Percentiles rank a stretch among this genome's conserved stretches.
These are phyloP conservation scores for Eutypella sp. DNA, from an alignment of 2,329 filamentous ascomycete genomes.

Conservation along the genomic window DNA sequence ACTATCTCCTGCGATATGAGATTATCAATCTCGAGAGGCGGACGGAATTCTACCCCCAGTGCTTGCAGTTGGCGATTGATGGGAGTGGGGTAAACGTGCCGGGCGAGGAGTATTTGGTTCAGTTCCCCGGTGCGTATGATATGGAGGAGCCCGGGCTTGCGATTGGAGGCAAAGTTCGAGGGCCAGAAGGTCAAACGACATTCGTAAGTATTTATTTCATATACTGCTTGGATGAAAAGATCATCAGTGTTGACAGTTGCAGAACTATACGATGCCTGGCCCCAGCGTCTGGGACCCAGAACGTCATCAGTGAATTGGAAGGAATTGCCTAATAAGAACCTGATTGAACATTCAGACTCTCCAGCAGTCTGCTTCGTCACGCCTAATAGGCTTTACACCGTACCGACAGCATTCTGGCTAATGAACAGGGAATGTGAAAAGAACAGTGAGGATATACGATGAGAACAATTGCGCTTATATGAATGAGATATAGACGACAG, in stretches of 20 bases:
- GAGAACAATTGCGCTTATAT: too few relatives aligned
- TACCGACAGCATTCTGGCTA: too few relatives aligned
- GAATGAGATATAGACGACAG: too few relatives aligned
- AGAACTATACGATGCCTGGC: slow-evolving; percentile 1
- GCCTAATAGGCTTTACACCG: too few relatives aligned
- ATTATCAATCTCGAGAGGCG: slow-evolving; percentile 7
- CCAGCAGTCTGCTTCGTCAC: too few relatives aligned
- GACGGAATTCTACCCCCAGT: slow-evolving; percentile 4
- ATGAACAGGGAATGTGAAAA: too few relatives aligned
- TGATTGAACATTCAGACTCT: too few relatives aligned
- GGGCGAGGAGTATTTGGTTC: background rate
- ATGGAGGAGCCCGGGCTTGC: background rate
- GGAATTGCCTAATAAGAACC: background rate
- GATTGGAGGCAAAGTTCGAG: background rate
- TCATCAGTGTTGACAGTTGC: background rate
- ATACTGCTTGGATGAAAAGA: background rate
- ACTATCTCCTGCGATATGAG: slow-evolving; percentile 11
- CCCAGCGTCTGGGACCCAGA: background rate
- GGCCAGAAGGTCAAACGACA: too few relatives aligned
- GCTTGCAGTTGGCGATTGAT: slow-evolving; percentile 1
- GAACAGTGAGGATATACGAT: too few relatives aligned
- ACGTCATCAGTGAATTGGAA: background rate
- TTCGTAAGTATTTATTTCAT: background rate
- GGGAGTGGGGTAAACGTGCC: background rate
- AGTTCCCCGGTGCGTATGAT: slow-evolving; percentile 2